These are phyloP conservation scores for Epithele typhae DNA, from an alignment of 768 basidiomycete genomes.

Conservation along the genomic window DNA sequence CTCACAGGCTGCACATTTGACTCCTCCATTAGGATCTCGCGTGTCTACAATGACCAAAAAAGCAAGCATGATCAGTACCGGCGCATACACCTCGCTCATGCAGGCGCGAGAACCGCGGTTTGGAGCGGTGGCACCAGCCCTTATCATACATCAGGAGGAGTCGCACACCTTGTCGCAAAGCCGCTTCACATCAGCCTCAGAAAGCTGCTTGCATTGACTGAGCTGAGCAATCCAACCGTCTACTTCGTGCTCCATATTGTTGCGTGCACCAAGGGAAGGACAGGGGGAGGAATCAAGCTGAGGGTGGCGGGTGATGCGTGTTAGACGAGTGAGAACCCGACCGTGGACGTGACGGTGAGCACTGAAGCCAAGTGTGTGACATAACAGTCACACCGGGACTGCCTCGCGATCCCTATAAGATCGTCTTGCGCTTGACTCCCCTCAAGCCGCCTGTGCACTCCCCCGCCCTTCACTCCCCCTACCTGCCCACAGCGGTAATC, in stretches of 20 bases:
- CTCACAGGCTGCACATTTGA: constrained; percentile 98
- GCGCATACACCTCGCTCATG: constrained; percentile 5
- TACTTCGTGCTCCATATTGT: constrained; percentile 64
- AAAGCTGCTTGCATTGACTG: constrained; percentile 93
- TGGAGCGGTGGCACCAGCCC: constrained; percentile 19
- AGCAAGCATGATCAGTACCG: constrained; percentile 8
- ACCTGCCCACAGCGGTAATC: background rate
- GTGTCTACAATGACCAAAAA: constrained; percentile 53
- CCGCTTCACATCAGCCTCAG: constrained; percentile 93
- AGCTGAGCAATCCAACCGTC: constrained; percentile 97
- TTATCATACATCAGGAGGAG: constrained; percentile 25
- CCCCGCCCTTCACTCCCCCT: too few species aligned
- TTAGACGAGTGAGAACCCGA: constrained; percentile 9
- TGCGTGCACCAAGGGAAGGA: constrained; percentile 7
- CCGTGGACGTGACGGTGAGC: constrained; percentile 4
- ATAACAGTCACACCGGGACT: constrained; percentile 11
- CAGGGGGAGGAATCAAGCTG: constrained; percentile 9
- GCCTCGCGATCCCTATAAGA: constrained; percentile 6
- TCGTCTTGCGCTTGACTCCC: background rate
- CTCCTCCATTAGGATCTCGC: constrained; percentile 98
- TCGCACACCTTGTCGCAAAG: constrained; percentile 94
- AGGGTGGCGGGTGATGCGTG: constrained; percentile 22
- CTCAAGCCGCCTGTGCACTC: too few species aligned
- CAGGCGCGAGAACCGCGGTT: constrained; percentile 1
- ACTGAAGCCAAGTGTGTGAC: constrained; percentile 14